A percentile compares a stretch with the other conserved stretches of the same genome.
Conservation (phyloP, 805 yeast genomes). For the Metschnikowia cubensis region DNA sequence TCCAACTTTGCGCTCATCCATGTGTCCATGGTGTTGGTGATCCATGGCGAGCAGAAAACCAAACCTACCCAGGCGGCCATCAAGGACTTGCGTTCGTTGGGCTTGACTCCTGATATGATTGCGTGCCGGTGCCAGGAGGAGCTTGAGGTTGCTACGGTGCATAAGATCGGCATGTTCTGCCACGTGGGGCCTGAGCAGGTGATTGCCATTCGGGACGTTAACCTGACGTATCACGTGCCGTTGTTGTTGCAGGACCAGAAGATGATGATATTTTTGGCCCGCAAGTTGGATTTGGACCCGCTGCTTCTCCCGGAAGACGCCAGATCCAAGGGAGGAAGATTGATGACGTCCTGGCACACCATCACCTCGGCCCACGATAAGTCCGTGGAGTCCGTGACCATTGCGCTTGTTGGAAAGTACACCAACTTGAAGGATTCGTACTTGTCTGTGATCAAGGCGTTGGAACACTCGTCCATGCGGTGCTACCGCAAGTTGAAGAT, state of each 20-base stretch:
- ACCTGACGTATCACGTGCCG: constrained; percentile 97
- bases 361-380: constrained; percentile 79
- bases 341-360: constrained; percentile 74
- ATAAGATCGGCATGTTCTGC: constrained; percentile 97
- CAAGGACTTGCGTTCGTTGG: constrained; percentile 91
- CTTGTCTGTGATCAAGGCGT: constrained; percentile 87
- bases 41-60: constrained; percentile 98
- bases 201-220: constrained; percentile 92
- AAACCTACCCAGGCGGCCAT: constrained; percentile 99
- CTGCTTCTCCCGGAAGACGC: constrained; percentile 45
- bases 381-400: constrained; percentile 81
- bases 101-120: constrained; percentile 93
- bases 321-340: constrained; percentile 56
- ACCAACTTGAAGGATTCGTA: constrained; percentile 94
- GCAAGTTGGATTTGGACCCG: constrained; percentile 59
- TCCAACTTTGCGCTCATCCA: constrained; percentile 95
- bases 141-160: constrained; percentile 80
- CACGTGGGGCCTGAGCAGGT: constrained; percentile 99
- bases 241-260: constrained; percentile 82
- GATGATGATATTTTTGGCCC: constrained; percentile 66
- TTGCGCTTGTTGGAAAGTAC: constrained; percentile 97
- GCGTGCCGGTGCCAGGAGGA: constrained; percentile 93
- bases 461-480: constrained; percentile 93
- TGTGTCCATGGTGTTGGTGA: constrained; percentile 95
- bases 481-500: constrained; percentile 81